phyloP scores from a whole-genome alignment of 768 basidiomycete species.

The Calocybe indica region DNA sequence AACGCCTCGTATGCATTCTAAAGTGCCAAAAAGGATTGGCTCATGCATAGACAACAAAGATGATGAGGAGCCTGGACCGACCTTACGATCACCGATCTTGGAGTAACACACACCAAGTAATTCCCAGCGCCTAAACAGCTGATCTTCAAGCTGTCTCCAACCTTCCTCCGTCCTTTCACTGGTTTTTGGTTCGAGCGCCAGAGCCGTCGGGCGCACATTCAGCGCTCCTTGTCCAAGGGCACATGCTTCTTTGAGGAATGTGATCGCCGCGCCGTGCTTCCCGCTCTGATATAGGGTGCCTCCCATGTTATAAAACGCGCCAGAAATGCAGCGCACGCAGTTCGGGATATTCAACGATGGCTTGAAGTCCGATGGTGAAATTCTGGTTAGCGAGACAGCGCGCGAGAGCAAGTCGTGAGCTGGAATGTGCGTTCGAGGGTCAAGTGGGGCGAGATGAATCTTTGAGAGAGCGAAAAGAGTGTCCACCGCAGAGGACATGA shows the following conservation, averaged over 20 bases:
- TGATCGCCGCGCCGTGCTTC: slow-evolving; percentile 55
- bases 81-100: slow-evolving; percentile 75
- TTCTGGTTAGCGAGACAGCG: slow-evolving; percentile 29
- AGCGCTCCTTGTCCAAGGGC: slow-evolving; percentile 45
- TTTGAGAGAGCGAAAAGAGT: slow-evolving; percentile 51
- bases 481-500: slow-evolving; percentile 43
- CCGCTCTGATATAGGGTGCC: slow-evolving; percentile 64
- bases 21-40: slow-evolving; percentile 1
- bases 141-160: slow-evolving; percentile 60
- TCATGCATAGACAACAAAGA: neutral
- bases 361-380: slow-evolving; percentile 8
- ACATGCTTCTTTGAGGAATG: slow-evolving; percentile 63
- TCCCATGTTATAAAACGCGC: slow-evolving; percentile 64
- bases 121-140: slow-evolving; percentile 73
- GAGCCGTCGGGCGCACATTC: slow-evolving; percentile 12
- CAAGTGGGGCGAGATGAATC: slow-evolving; percentile 27
- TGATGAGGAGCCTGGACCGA: slow-evolving; percentile 21
- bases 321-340: slow-evolving; percentile 63
- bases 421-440: slow-evolving; percentile 39
- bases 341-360: slow-evolving; percentile 37
- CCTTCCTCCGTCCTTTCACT: slow-evolving; percentile 21
- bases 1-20: slow-evolving; percentile 62
- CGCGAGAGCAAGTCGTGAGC: slow-evolving; percentile 42
- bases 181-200: neutral
- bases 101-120: slow-evolving; percentile 72